Conservation (phyloP, 2,329 filamentous ascomycete genomes). For the Aureobasidium lini region DNA sequence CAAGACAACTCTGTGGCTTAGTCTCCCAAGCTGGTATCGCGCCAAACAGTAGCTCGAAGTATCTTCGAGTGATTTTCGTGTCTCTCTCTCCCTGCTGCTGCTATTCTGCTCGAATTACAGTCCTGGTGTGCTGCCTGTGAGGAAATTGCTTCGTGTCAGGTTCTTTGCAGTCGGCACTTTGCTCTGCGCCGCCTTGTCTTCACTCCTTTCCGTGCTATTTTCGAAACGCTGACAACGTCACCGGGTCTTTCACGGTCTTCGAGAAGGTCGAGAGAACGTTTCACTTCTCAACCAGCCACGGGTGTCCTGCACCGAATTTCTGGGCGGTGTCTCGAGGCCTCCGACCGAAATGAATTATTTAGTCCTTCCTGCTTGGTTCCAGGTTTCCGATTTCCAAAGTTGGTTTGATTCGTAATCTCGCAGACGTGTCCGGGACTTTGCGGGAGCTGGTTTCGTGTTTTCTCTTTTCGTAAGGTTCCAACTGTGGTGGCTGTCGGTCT, state of each 20-base stretch:
- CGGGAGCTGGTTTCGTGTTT: not conserved
- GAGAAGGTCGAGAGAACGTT: constrained; percentile 10
- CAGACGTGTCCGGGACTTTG: not conserved
- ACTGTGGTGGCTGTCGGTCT: not conserved
- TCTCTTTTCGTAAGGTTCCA: not conserved
- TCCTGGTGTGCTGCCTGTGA: constrained; percentile 7
- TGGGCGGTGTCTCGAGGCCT: constrained; percentile 10
- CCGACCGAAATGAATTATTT: not conserved
- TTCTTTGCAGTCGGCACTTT: not conserved
- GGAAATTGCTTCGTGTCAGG: constrained; percentile 13
- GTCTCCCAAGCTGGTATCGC: too few relatives aligned
- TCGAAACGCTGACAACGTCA: not conserved
- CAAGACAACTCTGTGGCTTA: not conserved
- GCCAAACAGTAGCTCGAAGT: too few relatives aligned
- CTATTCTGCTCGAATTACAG: constrained; percentile 9
- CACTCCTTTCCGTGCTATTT: not conserved
- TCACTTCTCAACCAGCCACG: constrained; percentile 8
- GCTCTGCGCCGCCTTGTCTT: not conserved
- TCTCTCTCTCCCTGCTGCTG: not conserved
- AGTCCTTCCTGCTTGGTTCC: not conserved
- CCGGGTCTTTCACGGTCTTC: constrained; percentile 4
- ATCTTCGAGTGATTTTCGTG: not conserved
- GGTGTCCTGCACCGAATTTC: constrained; percentile 4
- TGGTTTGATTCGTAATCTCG: constrained; percentile 4
- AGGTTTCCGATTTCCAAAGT: not conserved